These are phyloP conservation scores for Coemansia sp. DNA, from an alignment of 192 early-diverging fungal genomes.

Conservation along the genomic window DNA sequence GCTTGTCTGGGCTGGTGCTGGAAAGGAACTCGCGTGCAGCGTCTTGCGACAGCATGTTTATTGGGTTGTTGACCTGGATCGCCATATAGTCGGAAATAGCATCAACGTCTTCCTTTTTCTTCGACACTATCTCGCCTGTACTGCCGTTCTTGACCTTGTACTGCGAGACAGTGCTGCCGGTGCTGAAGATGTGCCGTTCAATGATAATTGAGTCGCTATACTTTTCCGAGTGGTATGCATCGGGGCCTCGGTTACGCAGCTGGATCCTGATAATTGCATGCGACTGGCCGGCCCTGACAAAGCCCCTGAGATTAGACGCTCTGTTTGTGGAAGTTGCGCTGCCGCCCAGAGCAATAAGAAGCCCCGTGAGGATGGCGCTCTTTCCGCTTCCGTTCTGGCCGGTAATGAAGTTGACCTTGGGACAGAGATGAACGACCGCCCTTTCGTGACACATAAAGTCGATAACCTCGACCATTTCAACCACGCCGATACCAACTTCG, in stretches of 20 bases:
- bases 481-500: slow-evolving; percentile 64
- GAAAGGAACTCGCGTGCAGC: slow-evolving; percentile 86
- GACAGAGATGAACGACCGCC: slow-evolving; percentile 72
- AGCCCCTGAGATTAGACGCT: slow-evolving; percentile 67
- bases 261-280: slow-evolving; percentile 66
- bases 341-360: slow-evolving; percentile 90
- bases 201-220: slow-evolving; percentile 83
- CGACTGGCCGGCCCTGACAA: slow-evolving; percentile 81
- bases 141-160: slow-evolving; percentile 77
- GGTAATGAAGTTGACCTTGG: slow-evolving; percentile 94
- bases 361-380: slow-evolving; percentile 88
- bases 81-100: slow-evolving; percentile 85
- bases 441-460: slow-evolving; percentile 97
- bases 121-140: slow-evolving; percentile 65
- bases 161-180: slow-evolving; percentile 31
- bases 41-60: slow-evolving; percentile 92
- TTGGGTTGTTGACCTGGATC: slow-evolving; percentile 91
- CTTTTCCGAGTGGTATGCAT: slow-evolving; percentile 76
- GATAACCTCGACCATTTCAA: slow-evolving; percentile 77
- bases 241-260: slow-evolving; percentile 79
- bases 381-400: slow-evolving; percentile 99
- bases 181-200: slow-evolving; percentile 72
- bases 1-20: slow-evolving; percentile 76
- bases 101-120: slow-evolving; percentile 78
- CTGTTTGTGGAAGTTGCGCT: slow-evolving; percentile 87